Base-by-base conservation (phyloP, 306 rosid species). In the Macrotyloma uniflorum region DNA sequence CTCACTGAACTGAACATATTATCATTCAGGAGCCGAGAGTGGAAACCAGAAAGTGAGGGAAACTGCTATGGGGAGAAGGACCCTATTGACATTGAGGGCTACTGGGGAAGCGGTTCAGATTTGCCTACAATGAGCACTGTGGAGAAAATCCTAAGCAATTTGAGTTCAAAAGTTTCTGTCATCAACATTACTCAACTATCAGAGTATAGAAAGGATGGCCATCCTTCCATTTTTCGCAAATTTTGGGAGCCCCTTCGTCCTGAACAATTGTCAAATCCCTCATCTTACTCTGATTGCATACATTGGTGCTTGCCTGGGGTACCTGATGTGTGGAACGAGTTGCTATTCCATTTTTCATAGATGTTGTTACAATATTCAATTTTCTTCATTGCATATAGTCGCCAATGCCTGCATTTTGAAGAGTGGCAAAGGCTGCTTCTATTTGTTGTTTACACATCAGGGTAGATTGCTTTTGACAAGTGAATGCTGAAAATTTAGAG, bases 91-190 rank as follows among this genome's bases (percentile, higher is more conserved):
- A 1, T 47, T 20, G 93, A 88, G 70, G 82, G 96, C 67, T 93
- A 95, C 35, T 95, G 99, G 99, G 99, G 99, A 86, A 95, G 97
- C 40, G 98, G 99, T 66, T 93, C 99, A 6, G 98, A 95, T 87
- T 65, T 85, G 84, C 90, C 91, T 4, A 93, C 99, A 7, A 89
- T 91, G 99, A 83, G 77, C 70, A 78, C 74, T 42, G 85, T 91
- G 77, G 93, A 93, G 54, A 87, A 83, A 23, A 80, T 95, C 78
- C 85, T 93, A 47, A 42, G 79, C 78, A 87, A 76, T 58, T 84
- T 95, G 77, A 82, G 79, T 49, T 88, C 96, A 11, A 90, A 91
- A 87, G 89, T 95, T 46, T 85, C 91, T 5, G 94, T 95, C 59
- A 59, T 95, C 71, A 95, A 95, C 80, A 89, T 95, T 49, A 95